Conservation (phyloP, 371 early-diverging fungal species). For the Saksenaea vasiformis region DNA sequence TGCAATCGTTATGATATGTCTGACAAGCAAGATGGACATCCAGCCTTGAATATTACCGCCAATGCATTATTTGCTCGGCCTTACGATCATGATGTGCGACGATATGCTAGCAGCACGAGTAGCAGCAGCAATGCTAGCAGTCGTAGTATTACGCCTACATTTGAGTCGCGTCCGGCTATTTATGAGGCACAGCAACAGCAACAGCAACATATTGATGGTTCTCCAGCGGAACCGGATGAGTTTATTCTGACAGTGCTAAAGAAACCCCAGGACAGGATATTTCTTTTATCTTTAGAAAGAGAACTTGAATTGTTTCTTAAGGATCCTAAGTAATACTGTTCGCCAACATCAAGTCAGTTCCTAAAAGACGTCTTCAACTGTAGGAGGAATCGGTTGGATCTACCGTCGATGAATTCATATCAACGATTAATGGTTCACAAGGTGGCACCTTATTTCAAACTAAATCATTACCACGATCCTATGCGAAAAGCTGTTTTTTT, state of each 20-base stretch:
- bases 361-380: neutral
- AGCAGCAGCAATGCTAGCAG: neutral
- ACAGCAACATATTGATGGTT: neutral
- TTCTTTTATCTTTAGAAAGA: slow-evolving; percentile 56
- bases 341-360: neutral
- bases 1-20: slow-evolving; percentile 5
- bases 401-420: slow-evolving; percentile 63
- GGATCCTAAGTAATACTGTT: slow-evolving; percentile 36
- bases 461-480: slow-evolving; percentile 52
- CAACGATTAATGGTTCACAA: slow-evolving; percentile 63
- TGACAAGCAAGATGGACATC: slow-evolving; percentile 3
- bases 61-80: neutral
- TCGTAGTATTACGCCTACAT: neutral
- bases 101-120: neutral
- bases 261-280: slow-evolving; percentile 55
- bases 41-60: slow-evolving; percentile 1
- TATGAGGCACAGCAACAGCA: neutral
- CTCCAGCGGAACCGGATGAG: slow-evolving; percentile 32
- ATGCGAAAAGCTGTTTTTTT: slow-evolving; percentile 47
- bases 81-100: slow-evolving; percentile 1
- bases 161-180: neutral
- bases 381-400: slow-evolving; percentile 50
- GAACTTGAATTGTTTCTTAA: slow-evolving; percentile 55
- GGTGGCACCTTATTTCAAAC: slow-evolving; percentile 57
- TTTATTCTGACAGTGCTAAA: slow-evolving; percentile 55